Evolutionary conservation across 192 early-diverging fungal species (phyloP).

Genomic region (Paraglomus brasilianum): DNA sequence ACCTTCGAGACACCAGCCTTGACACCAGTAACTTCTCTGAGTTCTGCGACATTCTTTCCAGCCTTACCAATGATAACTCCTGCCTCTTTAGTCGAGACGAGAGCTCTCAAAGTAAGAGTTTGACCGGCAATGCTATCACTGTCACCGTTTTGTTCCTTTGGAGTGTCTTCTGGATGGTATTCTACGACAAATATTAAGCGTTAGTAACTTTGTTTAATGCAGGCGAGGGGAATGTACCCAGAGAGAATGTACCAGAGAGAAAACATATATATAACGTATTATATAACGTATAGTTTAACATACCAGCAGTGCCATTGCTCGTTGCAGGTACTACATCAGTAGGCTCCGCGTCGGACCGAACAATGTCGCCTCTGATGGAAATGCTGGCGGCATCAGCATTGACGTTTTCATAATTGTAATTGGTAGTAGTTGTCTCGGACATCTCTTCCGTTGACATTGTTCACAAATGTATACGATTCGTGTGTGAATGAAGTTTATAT

Average conservation of each 20-base stretch:
- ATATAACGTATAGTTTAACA: not conserved
- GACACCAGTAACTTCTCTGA: slow-evolving; percentile 82
- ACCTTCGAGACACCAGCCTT: slow-evolving; percentile 92
- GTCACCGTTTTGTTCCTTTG: slow-evolving; percentile 41
- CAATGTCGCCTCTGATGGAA: not conserved
- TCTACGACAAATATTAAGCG: slow-evolving; percentile 12
- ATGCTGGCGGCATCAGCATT: not conserved
- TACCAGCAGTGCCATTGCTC: slow-evolving; percentile 2
- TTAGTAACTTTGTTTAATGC: slow-evolving; percentile 4
- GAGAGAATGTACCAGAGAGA: not conserved
- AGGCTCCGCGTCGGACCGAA: not conserved
- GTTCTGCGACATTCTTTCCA: slow-evolving; percentile 78
- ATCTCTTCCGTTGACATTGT: slow-evolving; percentile 9
- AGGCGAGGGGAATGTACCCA: slow-evolving; percentile 12
- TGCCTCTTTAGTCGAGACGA: slow-evolving; percentile 92
- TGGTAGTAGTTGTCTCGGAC: not conserved
- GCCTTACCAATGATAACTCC: slow-evolving; percentile 73
- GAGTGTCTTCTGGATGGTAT: slow-evolving; percentile 30
- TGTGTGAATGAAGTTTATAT: slow-evolving; percentile 2
- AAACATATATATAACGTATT: not conserved
- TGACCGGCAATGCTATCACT: slow-evolving; percentile 34
- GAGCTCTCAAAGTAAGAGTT: slow-evolving; percentile 78
- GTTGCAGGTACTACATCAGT: not conserved
- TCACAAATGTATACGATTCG: not conserved
- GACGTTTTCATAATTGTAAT: slow-evolving; percentile 1